Evolutionary conservation across 331 rosid species (phyloP), one percentile per base, ranked within the genome.

Genomic region (Saraca asoca): DNA sequence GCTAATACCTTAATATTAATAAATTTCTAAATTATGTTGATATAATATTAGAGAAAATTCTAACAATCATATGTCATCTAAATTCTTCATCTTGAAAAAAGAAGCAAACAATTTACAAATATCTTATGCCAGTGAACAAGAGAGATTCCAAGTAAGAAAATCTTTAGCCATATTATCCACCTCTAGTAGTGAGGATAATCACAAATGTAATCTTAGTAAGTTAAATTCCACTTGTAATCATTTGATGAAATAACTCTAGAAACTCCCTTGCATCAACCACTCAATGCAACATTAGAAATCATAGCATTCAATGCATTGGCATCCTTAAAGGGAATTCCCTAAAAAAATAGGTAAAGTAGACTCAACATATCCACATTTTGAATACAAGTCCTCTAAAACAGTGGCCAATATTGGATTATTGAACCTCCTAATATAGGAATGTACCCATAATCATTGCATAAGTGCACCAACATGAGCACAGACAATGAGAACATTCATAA

Each of bases 291-390:
- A 16, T 95, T 89, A 10, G 83, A 71, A 50, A 92, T 85, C 86
- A 89, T 89, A 12, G 93, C 98, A 75, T 92, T 92, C 96, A 95
- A 92, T 0, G 95, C 91, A 46, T 81, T 81, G 1, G 81, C 86
- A 72, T 87, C 89, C 75, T 77, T 89, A 12, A 42, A 33, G 9
- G 62, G 41, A 51, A 83, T 89, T 6, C 77, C 59, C 68, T 82
- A n/a, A 61, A 37, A 92, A 92, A 73, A 87, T 84, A 44, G 78
- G 63, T 7, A 85, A 58, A 50, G 98, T 89, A 15, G 80, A 75
- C 44, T 87, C 91, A n/a, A 89, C 72, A 56, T 77, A 82, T 5
- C 95, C 93, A n/a, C n/a, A n/a, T n/a, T n/a, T n/a, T n/a, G n/a
- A n/a, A n/a, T n/a, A n/a, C n/a, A n/a, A n/a, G n/a, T n/a, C n/a